These are phyloP conservation scores for Pichia paraexigua DNA, from an alignment of 805 yeast species.

Conservation along the genomic window DNA sequence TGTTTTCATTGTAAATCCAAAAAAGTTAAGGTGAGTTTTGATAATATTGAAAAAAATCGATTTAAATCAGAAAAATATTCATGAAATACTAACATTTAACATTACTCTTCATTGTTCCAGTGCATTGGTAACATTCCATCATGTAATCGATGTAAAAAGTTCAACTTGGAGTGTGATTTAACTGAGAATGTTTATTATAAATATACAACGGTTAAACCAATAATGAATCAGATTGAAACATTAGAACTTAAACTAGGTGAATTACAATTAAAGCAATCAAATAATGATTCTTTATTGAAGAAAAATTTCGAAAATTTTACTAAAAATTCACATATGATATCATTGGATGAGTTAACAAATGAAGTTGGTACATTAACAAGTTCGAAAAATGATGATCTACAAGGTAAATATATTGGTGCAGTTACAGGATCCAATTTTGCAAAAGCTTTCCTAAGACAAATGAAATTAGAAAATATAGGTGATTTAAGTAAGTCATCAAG, in stretches of 20 bases:
- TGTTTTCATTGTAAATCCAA: constrained; percentile 18
- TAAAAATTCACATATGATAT: not conserved
- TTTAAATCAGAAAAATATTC: not conserved
- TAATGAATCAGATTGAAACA: constrained; percentile 11
- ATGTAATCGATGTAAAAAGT: constrained; percentile 17
- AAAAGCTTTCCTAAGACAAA: constrained; percentile 15
- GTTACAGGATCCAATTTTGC: constrained; percentile 23
- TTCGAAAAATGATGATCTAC: constrained; percentile 8
- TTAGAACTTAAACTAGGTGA: constrained; percentile 10
- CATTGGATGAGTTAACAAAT: constrained; percentile 17
- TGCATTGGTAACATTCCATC: constrained; percentile 18
- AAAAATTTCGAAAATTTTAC: not conserved
- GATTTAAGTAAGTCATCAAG: constrained; percentile 4
- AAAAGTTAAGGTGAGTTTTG: constrained; percentile 18
- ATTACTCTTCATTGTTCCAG: constrained; percentile 5
- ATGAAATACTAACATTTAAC: not conserved
- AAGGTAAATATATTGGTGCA: constrained; percentile 18
- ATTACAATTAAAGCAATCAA: not conserved
- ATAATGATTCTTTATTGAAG: not conserved
- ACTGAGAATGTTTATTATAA: constrained; percentile 16
- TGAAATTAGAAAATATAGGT: constrained; percentile 14
- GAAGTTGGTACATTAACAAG: constrained; percentile 21
- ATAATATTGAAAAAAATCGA: not conserved
- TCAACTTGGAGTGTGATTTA: constrained; percentile 15
- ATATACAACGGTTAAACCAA: constrained; percentile 15